phyloP scores from a whole-genome alignment of 768 basidiomycete species.

The Suillus clintonianus region DNA sequence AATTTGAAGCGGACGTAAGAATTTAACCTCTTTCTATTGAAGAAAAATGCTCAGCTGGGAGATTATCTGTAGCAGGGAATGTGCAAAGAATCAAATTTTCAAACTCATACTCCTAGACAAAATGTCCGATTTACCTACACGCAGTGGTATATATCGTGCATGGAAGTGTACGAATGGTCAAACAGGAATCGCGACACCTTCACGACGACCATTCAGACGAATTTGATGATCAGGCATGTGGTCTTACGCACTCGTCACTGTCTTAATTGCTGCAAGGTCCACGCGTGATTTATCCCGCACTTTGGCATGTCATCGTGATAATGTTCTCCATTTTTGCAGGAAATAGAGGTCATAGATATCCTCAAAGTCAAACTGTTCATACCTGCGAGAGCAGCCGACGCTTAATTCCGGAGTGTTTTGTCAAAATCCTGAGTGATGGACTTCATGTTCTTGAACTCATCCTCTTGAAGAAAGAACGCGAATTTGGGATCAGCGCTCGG shows the following conservation, averaged over 20 bases:
- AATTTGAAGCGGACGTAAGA: background rate
- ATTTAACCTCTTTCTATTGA: background rate
- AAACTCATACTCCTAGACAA: background rate
- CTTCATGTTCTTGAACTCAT: background rate
- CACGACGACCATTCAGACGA: background rate
- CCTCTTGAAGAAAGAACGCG: background rate
- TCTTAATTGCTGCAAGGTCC: background rate
- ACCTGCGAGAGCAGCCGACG: background rate
- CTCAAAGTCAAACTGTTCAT: background rate
- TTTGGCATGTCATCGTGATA: background rate
- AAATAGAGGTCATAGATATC: background rate
- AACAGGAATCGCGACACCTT: background rate
- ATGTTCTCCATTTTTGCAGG: background rate
- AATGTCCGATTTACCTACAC: background rate
- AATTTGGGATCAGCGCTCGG: background rate
- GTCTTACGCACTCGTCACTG: background rate
- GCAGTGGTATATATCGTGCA: background rate
- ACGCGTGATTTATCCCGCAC: background rate
- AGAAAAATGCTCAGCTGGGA: background rate
- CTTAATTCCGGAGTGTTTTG: background rate
- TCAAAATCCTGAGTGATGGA: background rate
- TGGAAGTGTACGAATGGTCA: background rate
- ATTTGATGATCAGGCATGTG: background rate
- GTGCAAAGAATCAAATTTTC: background rate
- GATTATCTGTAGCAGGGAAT: background rate